Conservation (phyloP, 139 green algal genomes). For the Trebouxia sp. region DNA sequence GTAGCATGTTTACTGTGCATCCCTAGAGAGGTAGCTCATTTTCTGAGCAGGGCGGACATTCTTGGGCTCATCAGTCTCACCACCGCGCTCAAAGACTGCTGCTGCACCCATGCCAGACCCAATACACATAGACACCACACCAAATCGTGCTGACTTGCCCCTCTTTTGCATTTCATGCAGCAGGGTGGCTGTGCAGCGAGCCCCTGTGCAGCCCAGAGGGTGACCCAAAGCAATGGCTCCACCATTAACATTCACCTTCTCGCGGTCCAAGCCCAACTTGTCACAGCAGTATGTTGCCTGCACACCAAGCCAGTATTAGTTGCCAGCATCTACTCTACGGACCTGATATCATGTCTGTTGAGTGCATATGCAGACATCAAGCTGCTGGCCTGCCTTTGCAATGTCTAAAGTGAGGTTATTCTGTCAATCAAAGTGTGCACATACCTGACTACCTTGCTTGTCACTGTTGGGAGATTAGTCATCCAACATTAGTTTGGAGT, state of each 20-base stretch:
- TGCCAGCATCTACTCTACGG: background rate
- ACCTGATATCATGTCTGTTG: no score
- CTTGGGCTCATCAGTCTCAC: slow-evolving; percentile 32
- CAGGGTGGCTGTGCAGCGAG: slow-evolving; percentile 90
- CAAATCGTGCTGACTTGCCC: slow-evolving; percentile 84
- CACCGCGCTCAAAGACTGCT: slow-evolving; percentile 84
- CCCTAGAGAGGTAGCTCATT: slow-evolving; percentile 27
- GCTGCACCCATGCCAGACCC: slow-evolving; percentile 93
- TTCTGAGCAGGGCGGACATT: slow-evolving; percentile 10
- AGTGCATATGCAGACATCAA: background rate
- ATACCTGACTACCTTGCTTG: no score
- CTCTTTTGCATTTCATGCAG: slow-evolving; percentile 93
- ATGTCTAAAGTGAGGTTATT: no score
- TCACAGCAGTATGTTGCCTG: slow-evolving; percentile 89
- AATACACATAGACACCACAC: slow-evolving; percentile 99
- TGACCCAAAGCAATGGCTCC: slow-evolving; percentile 97
- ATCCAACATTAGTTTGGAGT: no score
- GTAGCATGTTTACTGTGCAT: background rate
- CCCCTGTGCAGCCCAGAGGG: slow-evolving; percentile 86
- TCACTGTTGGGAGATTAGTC: no score
- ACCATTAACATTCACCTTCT: slow-evolving; percentile 96
- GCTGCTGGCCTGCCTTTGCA: no score
- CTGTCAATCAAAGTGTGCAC: no score
- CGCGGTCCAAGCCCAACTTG: slow-evolving; percentile 86
- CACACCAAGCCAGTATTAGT: background rate